A percentile compares a stretch with the other conserved stretches of the same genome.
Evolutionary conservation across 192 early-diverging fungal genomes (phyloP).

Genomic region (Gamsiella multidivaricata): DNA sequence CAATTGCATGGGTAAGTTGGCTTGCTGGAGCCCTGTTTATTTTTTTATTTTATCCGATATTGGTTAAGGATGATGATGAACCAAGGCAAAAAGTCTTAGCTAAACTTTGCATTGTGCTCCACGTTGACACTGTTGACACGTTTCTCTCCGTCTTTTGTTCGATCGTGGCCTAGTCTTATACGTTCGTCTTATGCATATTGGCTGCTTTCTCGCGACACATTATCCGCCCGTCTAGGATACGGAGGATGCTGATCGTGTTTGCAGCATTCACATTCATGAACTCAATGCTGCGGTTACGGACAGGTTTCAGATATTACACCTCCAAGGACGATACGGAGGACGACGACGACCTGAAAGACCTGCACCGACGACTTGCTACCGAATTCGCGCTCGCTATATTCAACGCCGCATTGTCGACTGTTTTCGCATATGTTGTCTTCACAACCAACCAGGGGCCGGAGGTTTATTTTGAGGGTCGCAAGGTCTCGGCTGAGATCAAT

Average conservation of each 20-base stretch:
- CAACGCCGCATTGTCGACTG: conserved; percentile 17
- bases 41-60: conserved; percentile 2
- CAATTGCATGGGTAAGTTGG: conserved; percentile 47
- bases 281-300: conserved; percentile 25
- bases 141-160: neutral
- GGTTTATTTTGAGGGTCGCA: conserved; percentile 37
- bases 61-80: neutral
- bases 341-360: conserved; percentile 7
- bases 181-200: conserved; percentile 42
- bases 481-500: conserved; percentile 34
- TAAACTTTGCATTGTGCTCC: neutral
- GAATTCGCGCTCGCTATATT: conserved; percentile 27
- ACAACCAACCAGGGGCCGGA: conserved; percentile 34
- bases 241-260: conserved; percentile 46
- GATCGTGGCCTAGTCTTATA: conserved; percentile 25
- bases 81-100: conserved; percentile 28
- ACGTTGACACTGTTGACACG: conserved; percentile 1
- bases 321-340: conserved; percentile 4
- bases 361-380: conserved; percentile 1
- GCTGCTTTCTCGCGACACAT: conserved; percentile 49
- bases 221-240: conserved; percentile 43
- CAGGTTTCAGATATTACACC: conserved; percentile 12
- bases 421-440: conserved; percentile 23
- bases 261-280: conserved; percentile 31
- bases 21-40: neutral